Evolutionary conservation across 2,329 filamentous ascomycete genomes (phyloP), one percentile per base, ranked within the genome.

Genomic region (Cladorrhinum sp.): DNA sequence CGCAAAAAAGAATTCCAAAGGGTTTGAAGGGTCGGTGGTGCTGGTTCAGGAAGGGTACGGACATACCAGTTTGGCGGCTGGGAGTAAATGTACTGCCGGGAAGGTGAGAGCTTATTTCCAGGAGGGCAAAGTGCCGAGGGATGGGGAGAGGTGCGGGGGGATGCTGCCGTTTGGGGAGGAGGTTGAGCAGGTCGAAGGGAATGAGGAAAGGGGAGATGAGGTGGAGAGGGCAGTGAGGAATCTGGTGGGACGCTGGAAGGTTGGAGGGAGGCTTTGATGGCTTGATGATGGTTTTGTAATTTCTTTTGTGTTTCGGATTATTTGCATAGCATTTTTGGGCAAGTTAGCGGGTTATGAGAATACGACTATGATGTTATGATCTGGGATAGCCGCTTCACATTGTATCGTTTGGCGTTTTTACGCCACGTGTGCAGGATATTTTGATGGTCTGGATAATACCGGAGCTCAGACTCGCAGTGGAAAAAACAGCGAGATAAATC

Each of bases 11-110:
- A 79, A 79, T 71, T 77, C 71, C 16, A 71, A 69, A 2, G 72
- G 74, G 0, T 83, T 83, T 55, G 73, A 73, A 0, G 75, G 74
- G 14, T 81, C 80, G 0, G 73, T 75, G 0, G 71, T 84, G 5
- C 68, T 84, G 24, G 73, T 77, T 12, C 80, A 82, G 65, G 78
- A 82, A 50, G 77, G 78, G 0, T 83, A 79, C 46, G 82, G 82
- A 3, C 84, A 86, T 63, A 84, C 81, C 6, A 77, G 75, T 14
- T 68, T 80, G 3, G 72, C 80, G 0, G 74, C 77, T 4, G 73
- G 79, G 0, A 80, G 78, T 1, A 69, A 71, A 0, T 82, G 80
- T 65, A 80, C 78, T 2, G 73, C 76, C 1, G 65, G 64, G n/a
- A 64, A 75, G 18, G 72, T 82, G 9, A 73, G 71, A 3, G 67